A percentile compares a stretch with the other conserved stretches of the same genome.
These are phyloP conservation scores for Cucurbita ficifolia DNA, from an alignment of 306 rosid species.

Conservation along the genomic window DNA sequence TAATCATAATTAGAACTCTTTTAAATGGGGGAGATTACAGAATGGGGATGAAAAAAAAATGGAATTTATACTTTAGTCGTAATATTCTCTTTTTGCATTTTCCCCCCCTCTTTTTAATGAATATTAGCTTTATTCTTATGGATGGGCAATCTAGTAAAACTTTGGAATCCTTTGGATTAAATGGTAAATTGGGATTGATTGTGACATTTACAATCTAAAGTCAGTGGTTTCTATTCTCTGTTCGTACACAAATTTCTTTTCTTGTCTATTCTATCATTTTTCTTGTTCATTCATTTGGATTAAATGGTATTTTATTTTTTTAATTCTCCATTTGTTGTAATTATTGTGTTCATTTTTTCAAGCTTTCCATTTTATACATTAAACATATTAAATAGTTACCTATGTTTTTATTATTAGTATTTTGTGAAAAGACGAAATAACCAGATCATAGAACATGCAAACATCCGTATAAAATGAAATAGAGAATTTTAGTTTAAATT, in stretches of 20 bases:
- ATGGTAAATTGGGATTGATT: not conserved
- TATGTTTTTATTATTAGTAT: no score
- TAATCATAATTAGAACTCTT: no score
- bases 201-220: not conserved
- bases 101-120: not conserved
- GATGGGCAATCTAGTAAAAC: not conserved
- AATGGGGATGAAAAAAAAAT: no score
- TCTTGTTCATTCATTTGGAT: not conserved
- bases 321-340: not conserved
- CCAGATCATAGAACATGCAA: no score
- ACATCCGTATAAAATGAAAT: no score
- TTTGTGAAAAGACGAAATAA: no score
- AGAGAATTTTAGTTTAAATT: no score
- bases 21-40: no score
- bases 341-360: not conserved
- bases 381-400: no score
- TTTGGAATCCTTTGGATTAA: not conserved
- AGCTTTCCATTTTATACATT: no score
- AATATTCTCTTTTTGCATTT: not conserved
- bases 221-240: not conserved
- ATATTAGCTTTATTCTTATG: constrained; percentile 1
- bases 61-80: not conserved
- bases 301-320: not conserved
- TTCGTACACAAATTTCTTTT: not conserved
- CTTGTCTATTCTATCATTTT: not conserved